A percentile compares a stretch with the other conserved stretches of the same genome.
phyloP scores from a whole-genome alignment of 2,329 filamentous ascomycete genomes.

The Exophiala bonariae region DNA sequence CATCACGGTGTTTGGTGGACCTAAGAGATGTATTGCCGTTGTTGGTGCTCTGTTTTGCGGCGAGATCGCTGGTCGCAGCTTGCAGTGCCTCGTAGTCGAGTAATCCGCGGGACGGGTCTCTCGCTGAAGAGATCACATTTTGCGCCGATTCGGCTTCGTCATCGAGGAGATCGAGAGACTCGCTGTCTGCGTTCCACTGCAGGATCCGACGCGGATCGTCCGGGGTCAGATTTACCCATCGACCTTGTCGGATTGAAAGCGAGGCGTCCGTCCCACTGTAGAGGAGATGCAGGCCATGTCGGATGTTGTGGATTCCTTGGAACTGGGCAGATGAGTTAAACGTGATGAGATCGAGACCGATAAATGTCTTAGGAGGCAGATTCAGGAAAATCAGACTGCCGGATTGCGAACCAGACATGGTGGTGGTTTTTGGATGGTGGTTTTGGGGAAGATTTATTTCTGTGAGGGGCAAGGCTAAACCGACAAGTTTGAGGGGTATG shows the following conservation, averaged over 20 bases:
- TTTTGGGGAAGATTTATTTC: constrained; percentile 1
- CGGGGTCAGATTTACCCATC: constrained; percentile 46
- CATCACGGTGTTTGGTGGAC: too few species aligned
- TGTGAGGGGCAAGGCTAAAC: too few species aligned
- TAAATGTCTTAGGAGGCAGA: constrained; percentile 49
- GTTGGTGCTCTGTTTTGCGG: constrained; percentile 6
- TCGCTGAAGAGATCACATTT: constrained; percentile 53
- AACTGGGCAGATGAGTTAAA: constrained; percentile 64
- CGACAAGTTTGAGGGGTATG: too few species aligned
- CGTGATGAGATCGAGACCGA: constrained; percentile 57
- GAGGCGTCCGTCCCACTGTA: constrained; percentile 60
- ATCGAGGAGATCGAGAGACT: constrained; percentile 37
- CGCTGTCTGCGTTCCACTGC: constrained; percentile 51
- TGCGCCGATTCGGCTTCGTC: constrained; percentile 40
- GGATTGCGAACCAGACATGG: too few species aligned
- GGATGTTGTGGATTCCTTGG: constrained; percentile 60
- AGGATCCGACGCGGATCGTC: constrained; percentile 43
- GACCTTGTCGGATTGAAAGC: constrained; percentile 61
- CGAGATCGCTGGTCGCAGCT: constrained; percentile 22
- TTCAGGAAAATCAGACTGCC: constrained; percentile 35
- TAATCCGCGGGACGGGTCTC: constrained; percentile 30
- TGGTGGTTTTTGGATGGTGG: neutral
- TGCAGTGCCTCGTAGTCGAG: constrained; percentile 25
- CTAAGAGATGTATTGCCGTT: too few species aligned
- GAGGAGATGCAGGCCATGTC: constrained; percentile 60